These are phyloP conservation scores for Tolypocladium ovalisporum DNA, from an alignment of 2,329 filamentous ascomycete genomes.

Conservation along the genomic window DNA sequence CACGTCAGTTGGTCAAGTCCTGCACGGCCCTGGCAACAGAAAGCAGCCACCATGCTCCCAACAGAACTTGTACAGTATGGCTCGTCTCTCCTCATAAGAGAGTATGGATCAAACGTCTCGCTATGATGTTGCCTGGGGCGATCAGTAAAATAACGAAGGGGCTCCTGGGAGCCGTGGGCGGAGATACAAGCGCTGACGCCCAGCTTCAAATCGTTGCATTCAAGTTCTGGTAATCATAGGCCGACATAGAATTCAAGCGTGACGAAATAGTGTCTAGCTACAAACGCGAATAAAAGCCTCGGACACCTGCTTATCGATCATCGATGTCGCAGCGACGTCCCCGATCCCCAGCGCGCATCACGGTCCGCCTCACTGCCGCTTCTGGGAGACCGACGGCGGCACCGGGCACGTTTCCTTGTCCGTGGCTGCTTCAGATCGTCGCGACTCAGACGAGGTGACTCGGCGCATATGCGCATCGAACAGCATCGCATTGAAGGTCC, in stretches of 20 bases:
- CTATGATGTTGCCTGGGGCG: not conserved
- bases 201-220: not conserved
- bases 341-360: not conserved
- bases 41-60: not conserved
- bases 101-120: not conserved
- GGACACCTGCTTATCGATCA: not conserved
- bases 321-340: not conserved
- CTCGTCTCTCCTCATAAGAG: not conserved
- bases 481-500: not conserved
- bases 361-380: not conserved
- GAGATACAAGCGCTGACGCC: not conserved
- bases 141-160: not conserved
- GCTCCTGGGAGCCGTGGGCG: not conserved
- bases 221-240: not conserved
- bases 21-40: not conserved
- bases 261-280: not conserved
- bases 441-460: not conserved
- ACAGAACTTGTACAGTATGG: not conserved
- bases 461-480: not conserved
- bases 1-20: not conserved
- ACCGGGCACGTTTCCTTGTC: not conserved
- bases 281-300: no score
- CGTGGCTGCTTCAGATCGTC: not conserved
- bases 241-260: not conserved
- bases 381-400: not conserved